These are phyloP conservation scores for Irpex sp. DNA, from an alignment of 1,284 basidiomycete genomes.

Conservation along the genomic window DNA sequence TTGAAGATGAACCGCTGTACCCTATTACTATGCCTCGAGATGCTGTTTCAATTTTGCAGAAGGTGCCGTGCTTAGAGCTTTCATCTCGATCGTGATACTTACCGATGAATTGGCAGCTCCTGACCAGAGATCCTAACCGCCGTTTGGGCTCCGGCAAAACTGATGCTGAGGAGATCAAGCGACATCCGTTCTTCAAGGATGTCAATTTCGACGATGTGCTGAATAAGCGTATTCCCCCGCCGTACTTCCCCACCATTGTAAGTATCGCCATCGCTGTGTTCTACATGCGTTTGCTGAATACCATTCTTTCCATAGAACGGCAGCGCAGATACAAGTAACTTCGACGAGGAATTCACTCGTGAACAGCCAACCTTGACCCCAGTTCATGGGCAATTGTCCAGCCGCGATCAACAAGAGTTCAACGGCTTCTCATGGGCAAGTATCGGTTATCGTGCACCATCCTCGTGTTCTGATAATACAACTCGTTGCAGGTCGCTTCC, in stretches of 20 bases:
- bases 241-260: slow-evolving; percentile 96
- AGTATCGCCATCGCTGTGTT: slow-evolving; percentile 27
- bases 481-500: slow-evolving; percentile 49
- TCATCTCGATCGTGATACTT: neutral
- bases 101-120: slow-evolving; percentile 48
- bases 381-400: slow-evolving; percentile 92
- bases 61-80: slow-evolving; percentile 42
- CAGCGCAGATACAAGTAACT: slow-evolving; percentile 82
- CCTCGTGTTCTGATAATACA: neutral
- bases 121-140: slow-evolving; percentile 90
- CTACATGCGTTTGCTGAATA: slow-evolving; percentile 1
- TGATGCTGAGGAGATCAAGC: slow-evolving; percentile 97
- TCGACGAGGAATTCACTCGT: slow-evolving; percentile 95
- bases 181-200: slow-evolving; percentile 98
- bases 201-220: slow-evolving; percentile 95
- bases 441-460: neutral
- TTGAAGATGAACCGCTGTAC: slow-evolving; percentile 98
- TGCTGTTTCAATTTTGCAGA: slow-evolving; percentile 93
- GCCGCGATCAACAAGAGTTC: slow-evolving; percentile 93
- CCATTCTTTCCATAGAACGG: slow-evolving; percentile 50
- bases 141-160: slow-evolving; percentile 93
- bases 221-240: slow-evolving; percentile 94
- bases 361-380: slow-evolving; percentile 98
- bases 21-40: slow-evolving; percentile 99
- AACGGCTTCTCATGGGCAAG: slow-evolving; percentile 90